Evolutionary conservation across 129 eudicot genomes (phyloP).

Genomic region (Calendula officinalis): DNA sequence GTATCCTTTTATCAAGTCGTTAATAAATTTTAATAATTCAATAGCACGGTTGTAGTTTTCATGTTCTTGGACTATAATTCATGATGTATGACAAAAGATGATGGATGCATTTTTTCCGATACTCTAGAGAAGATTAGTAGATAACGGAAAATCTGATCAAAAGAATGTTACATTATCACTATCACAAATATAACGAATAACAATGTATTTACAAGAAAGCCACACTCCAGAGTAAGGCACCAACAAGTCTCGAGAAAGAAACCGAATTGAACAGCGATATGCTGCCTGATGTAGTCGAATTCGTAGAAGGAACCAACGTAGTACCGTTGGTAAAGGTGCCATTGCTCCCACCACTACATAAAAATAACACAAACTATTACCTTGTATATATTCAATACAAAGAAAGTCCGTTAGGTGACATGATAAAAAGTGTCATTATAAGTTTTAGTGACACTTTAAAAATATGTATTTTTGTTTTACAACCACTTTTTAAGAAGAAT

Average conservation of each 20-base stretch:
- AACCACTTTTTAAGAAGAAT: too few relatives aligned
- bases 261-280: background rate
- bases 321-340: conserved; percentile 21
- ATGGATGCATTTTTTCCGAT: too few relatives aligned
- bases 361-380: background rate
- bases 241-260: conserved; percentile 14
- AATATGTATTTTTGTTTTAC: too few relatives aligned
- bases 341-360: conserved; percentile 26
- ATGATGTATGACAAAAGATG: too few relatives aligned
- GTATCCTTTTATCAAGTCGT: too few relatives aligned
- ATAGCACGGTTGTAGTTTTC: too few relatives aligned
- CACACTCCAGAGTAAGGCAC: background rate
- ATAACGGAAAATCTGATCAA: background rate
- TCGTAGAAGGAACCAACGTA: conserved; percentile 26
- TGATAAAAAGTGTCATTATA: background rate
- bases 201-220: conserved; percentile 22
- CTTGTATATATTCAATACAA: background rate
- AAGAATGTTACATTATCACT: conserved; percentile 3
- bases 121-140: too few relatives aligned
- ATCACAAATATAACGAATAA: background rate
- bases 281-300: conserved; percentile 30
- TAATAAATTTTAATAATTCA: too few relatives aligned
- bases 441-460: too few relatives aligned
- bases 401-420: background rate
- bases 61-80: too few relatives aligned